Evolutionary conservation across 2,329 filamentous ascomycete species (phyloP), one percentile per base, ranked within the genome.

Genomic region (Aureobasidium pullulans): DNA sequence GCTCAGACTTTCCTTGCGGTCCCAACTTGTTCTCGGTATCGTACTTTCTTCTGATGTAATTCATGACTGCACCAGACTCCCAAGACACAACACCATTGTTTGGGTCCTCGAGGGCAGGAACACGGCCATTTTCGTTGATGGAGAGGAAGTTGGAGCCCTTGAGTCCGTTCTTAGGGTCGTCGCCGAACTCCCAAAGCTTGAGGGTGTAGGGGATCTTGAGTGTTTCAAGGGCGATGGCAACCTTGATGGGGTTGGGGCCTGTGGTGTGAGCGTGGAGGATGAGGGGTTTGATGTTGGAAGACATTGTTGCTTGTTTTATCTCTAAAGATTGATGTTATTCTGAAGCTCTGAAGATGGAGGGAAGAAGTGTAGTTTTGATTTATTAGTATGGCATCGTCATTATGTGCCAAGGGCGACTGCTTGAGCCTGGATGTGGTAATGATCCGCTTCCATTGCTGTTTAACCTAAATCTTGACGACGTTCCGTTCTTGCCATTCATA

Each of bases 61-160:
- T 72, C 60, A 81, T 65, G 64, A 80, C 79, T 10, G 79, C 79
- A 28, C 76, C 77, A 15, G 74, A 77, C 65, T 81, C 78, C 75
- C 76, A 81, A 42, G 79, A 71, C 0, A 72, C 75, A 40, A 81
- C 68, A 60, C 71, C 72, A 15, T 68, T 72, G 43, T 76, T 79
- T 61, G 75, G 75, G 62, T 80, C 77, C 59, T 78, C 68, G 39
- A 79, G 66, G 34, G 74, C 72, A 1, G 72, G 75, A 1, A 75
- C 57, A 73, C 69, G 47, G 2, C 77, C 76, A 61, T 79, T 78
- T 57, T 73, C 71, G 63, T 76, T 78, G 65, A 78, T 72, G 16
- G 69, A 66, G n/a, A 72, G 62, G 63, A 74, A 79, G 0, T 56
- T 47, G 3, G 67, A 61, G 5, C 74, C 71, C 48, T 76, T 75